phyloP scores from a whole-genome alignment of 192 early-diverging fungal genomes.

The Coemansia sp. region DNA sequence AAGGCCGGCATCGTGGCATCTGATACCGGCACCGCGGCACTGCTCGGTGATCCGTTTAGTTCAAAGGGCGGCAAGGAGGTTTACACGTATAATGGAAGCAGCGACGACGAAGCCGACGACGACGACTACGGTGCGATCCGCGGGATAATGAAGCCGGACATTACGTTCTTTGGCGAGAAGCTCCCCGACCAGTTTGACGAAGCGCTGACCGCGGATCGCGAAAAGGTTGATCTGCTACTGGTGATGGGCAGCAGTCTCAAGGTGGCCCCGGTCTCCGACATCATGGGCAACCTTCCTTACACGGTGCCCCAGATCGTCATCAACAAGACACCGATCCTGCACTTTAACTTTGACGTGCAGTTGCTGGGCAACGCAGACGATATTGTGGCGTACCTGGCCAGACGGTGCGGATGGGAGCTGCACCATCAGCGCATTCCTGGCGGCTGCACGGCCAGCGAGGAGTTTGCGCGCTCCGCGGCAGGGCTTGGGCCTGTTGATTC shows the following conservation, averaged over 20 bases:
- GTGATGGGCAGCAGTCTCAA: conserved; percentile 97
- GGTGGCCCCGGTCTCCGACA: conserved; percentile 90
- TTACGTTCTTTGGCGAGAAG: conserved; percentile 96
- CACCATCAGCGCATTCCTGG: conserved; percentile 65
- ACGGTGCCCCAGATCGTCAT: conserved; percentile 87
- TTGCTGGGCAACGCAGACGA: conserved; percentile 83
- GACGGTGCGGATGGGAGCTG: conserved; percentile 75
- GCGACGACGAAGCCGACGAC: conserved; percentile 55
- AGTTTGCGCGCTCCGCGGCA: conserved; percentile 14
- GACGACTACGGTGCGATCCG: conserved; percentile 52
- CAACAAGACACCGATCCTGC: conserved; percentile 83
- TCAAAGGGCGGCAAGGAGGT: conserved; percentile 3
- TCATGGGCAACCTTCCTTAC: conserved; percentile 81
- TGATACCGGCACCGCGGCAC: not conserved
- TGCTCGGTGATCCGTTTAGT: conserved; percentile 1
- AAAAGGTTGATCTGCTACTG: conserved; percentile 82
- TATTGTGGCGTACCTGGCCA: conserved; percentile 77
- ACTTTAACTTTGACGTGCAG: conserved; percentile 89
- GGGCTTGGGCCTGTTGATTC: conserved; percentile 10
- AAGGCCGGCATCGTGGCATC: not conserved
- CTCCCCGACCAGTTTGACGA: conserved; percentile 80
- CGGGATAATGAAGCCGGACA: conserved; percentile 92
- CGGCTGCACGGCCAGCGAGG: conserved; percentile 45
- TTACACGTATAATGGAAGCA: conserved; percentile 12
- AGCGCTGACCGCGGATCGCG: conserved; percentile 66